Conservation (phyloP, 768 basidiomycete genomes). For the Neoboletus magnificus region DNA sequence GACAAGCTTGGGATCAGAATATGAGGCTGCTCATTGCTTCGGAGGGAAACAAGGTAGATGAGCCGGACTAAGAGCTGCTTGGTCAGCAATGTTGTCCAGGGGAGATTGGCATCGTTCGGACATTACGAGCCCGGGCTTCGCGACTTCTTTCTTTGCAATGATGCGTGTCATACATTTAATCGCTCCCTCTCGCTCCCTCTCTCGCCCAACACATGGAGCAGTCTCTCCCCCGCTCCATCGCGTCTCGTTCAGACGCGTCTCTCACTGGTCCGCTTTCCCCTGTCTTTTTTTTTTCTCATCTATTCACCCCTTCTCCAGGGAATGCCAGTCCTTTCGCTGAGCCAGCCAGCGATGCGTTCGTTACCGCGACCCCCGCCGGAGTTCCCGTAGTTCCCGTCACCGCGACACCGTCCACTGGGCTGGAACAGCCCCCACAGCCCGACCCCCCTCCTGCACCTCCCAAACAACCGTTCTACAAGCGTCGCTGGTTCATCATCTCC, state of each 20-base stretch:
- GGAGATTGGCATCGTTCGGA: background rate
- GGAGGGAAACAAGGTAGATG: too few species aligned
- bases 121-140: background rate
- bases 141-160: background rate
- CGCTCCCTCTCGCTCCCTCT: background rate
- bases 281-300: background rate
- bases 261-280: constrained; percentile 5
- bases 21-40: background rate
- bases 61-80: too few species aligned
- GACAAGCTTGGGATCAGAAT: background rate
- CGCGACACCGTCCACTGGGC: background rate
- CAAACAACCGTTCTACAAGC: constrained; percentile 53
- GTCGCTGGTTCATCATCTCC: constrained; percentile 60
- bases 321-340: constrained; percentile 12
- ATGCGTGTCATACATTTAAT: background rate
- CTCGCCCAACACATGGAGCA: background rate
- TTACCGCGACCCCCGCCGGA: constrained; percentile 7
- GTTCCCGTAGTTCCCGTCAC: background rate
- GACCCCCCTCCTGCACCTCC: constrained; percentile 5
- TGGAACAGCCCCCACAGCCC: background rate
- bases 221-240: background rate
- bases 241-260: constrained; percentile 13
- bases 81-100: too few species aligned
- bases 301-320: constrained; percentile 2
- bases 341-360: constrained; percentile 5